Conservation (phyloP, 768 basidiomycete species). For the Sarcodon sp. region DNA sequence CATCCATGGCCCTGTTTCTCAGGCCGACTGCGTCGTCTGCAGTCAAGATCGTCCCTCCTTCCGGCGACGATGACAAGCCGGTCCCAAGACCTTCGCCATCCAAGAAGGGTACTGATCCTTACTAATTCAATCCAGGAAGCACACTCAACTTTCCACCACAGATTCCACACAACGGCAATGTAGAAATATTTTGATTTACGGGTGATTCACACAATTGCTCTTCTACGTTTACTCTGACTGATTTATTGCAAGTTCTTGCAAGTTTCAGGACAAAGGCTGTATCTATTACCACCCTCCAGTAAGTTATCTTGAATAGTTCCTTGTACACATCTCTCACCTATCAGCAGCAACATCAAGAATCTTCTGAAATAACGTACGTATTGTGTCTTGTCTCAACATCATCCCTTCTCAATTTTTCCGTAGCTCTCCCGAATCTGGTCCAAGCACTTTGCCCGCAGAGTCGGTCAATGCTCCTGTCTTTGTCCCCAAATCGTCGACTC, state of each 20-base stretch:
- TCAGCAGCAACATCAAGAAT: not conserved
- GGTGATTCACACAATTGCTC: constrained; percentile 30
- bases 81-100: constrained; percentile 28
- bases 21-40: constrained; percentile 48
- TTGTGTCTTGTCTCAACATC: not conserved
- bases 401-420: not conserved
- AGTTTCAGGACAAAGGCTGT: constrained; percentile 81
- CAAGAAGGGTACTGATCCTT: constrained; percentile 25
- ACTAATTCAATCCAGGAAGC: not conserved
- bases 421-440: not conserved
- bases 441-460: constrained; percentile 32
- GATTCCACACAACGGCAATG: constrained; percentile 72
- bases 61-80: constrained; percentile 16
- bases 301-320: constrained; percentile 5
- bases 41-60: constrained; percentile 61
- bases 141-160: constrained; percentile 12
- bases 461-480: constrained; percentile 80
- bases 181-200: constrained; percentile 85
- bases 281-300: constrained; percentile 73
- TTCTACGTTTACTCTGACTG: constrained; percentile 1
- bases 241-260: constrained; percentile 49
- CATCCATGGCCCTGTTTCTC: constrained; percentile 56
- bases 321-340: not conserved
- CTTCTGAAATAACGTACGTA: not conserved
- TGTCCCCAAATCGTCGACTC: constrained; percentile 47